phyloP scores from a whole-genome alignment of 2,329 filamentous ascomycete genomes.

The Hypoxylon sp. region DNA sequence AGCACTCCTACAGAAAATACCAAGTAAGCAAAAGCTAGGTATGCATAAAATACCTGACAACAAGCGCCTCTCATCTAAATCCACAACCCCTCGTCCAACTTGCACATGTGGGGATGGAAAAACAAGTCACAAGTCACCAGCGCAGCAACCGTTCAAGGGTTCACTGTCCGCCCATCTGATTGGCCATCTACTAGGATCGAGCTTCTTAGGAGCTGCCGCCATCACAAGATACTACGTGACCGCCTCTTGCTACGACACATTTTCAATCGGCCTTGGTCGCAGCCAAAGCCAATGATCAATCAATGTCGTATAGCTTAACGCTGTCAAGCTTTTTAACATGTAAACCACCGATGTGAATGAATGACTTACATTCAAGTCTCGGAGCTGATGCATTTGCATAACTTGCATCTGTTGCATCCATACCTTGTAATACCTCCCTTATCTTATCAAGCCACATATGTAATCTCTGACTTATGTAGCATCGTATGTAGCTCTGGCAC shows the following conservation, averaged over 20 bases:
- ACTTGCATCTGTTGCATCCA: not conserved
- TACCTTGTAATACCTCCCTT: not conserved
- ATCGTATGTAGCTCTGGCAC: too few relatives aligned
- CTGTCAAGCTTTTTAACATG: not conserved
- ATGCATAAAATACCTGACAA: constrained; percentile 2
- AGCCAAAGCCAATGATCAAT: not conserved
- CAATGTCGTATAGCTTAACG: not conserved
- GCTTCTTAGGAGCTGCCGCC: constrained; percentile 12
- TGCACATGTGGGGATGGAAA: constrained; percentile 30
- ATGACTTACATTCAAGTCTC: not conserved
- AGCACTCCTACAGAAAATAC: not conserved
- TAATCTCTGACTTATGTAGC: not conserved
- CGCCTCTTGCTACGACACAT: constrained; percentile 34
- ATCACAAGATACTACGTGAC: constrained; percentile 28
- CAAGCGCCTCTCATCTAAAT: not conserved
- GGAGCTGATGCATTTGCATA: not conserved
- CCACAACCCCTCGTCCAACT: constrained; percentile 31
- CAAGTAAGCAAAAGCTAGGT: not conserved
- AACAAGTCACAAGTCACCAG: constrained; percentile 45
- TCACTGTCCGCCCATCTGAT: constrained; percentile 25
- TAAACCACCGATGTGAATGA: not conserved
- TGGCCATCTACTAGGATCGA: constrained; percentile 15
- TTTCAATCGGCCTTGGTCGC: constrained; percentile 2
- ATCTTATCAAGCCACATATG: constrained; percentile 6
- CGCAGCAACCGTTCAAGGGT: constrained; percentile 37